phyloP scores from a whole-genome alignment of 2,329 filamentous ascomycete genomes.

The Alternaria dauci region DNA sequence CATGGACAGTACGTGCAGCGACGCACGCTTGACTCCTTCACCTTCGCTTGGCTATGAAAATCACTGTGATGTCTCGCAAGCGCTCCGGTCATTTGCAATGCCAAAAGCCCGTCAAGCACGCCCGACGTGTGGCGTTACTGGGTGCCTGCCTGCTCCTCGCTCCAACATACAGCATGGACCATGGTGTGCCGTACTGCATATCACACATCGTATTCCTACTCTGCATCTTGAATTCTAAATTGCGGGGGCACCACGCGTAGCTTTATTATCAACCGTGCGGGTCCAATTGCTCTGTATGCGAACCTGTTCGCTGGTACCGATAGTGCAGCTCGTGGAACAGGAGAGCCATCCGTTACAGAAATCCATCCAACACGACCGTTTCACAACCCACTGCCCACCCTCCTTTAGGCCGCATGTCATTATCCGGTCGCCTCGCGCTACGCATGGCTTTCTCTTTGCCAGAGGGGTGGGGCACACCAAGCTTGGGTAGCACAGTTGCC shows the following conservation, averaged over 20 bases:
- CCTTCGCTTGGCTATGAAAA: slow-evolving; percentile 10
- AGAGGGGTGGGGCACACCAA: slow-evolving; percentile 1
- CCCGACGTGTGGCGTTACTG: slow-evolving; percentile 10
- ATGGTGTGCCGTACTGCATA: slow-evolving; percentile 19
- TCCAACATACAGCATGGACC: slow-evolving; percentile 17
- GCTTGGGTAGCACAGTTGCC: background rate
- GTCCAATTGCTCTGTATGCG: slow-evolving; percentile 25
- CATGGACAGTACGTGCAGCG: slow-evolving; percentile 20
- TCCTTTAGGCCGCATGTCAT: slow-evolving; percentile 7
- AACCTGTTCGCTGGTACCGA: slow-evolving; percentile 35
- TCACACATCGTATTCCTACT: slow-evolving; percentile 14
- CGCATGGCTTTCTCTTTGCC: background rate
- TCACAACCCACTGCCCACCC: slow-evolving; percentile 14
- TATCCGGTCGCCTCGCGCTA: slow-evolving; percentile 8
- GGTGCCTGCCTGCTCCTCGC: slow-evolving; percentile 6
- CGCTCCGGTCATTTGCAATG: slow-evolving; percentile 1
- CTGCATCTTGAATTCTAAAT: slow-evolving; percentile 35
- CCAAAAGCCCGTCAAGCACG: slow-evolving; percentile 1
- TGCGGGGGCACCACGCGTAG: slow-evolving; percentile 41
- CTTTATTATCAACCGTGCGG: slow-evolving; percentile 22
- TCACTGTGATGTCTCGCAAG: slow-evolving; percentile 17
- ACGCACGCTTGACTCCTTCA: slow-evolving; percentile 13
- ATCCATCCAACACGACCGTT: slow-evolving; percentile 18
- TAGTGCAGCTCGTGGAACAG: slow-evolving; percentile 31
- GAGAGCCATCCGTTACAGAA: slow-evolving; percentile 25